Base-by-base conservation (phyloP, 495 filamentous ascomycete genomes). In the Aspergillus steynii region DNA sequence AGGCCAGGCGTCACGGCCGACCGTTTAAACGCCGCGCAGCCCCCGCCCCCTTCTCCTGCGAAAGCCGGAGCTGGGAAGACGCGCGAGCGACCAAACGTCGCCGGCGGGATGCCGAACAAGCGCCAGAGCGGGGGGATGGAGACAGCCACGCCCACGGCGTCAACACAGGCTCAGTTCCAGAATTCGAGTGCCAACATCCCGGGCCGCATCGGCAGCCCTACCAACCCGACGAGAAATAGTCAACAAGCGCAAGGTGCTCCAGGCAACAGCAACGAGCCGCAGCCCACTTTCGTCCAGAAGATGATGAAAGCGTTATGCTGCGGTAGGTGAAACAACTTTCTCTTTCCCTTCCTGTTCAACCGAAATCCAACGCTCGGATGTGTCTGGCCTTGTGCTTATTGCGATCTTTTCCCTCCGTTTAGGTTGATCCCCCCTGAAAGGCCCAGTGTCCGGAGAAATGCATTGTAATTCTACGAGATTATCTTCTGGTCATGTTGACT, bases 11-110 rank as follows among this genome's bases (percentile, higher is more conserved):
- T 94, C 65, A 91, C 90, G 59, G 84, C 86, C 69, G 89, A 88
- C 78, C 95, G 93, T 92, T 94, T 99, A 90, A 96, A 99, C 88
- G 91, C 91, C 80, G 89, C 85, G 84, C 89, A 90, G 82, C 92
- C 88, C 86, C 90, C 87, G 84, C 90, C 90, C 80, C 92, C 92
- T 68, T 91, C 90, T 80, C 90, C 89, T 74, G 89, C 86, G 77
- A 92, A 90, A 75, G 85, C 83, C 69, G 86, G 86, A 85, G 88
- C 83, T 77, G 86, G 85, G 79, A 92, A 90, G 83, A 79, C 76
- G 63, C 87, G 85, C 84, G 88, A 91, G 76, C 88, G 88, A 82
- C 87, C 78, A 92, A 93, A 86, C 90, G 90, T 78, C 79, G 85
- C 82, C 72, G 83, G 85, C 84, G 84, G 82, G 77, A 76, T 81